Evolutionary conservation across 148 eudicot species (phyloP).

Genomic region (Silene uniflora): DNA sequence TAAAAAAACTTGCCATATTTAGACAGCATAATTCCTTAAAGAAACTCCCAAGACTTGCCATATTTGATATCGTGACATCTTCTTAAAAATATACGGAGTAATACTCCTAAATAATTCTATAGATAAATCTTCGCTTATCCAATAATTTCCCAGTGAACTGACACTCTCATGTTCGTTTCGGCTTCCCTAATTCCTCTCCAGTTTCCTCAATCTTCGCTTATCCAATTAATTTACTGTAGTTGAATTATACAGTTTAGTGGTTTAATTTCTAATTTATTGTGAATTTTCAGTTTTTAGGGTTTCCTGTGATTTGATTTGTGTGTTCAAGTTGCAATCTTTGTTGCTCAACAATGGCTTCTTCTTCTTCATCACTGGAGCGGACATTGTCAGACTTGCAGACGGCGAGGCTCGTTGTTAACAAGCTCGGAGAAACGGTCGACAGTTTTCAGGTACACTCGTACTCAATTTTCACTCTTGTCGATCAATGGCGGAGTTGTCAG

Average conservation of each 20-base stretch:
- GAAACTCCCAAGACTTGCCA: background rate
- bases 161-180: too few relatives aligned
- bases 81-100: too few relatives aligned
- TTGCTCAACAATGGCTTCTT: background rate
- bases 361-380: background rate
- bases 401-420: background rate
- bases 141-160: too few relatives aligned
- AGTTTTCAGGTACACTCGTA: constrained; percentile 13
- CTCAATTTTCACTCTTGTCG: constrained; percentile 4
- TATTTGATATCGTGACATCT: background rate
- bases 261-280: too few relatives aligned
- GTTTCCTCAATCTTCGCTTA: background rate
- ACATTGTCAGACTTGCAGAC: background rate
- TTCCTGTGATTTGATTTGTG: too few relatives aligned
- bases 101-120: too few relatives aligned
- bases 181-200: background rate
- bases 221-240: background rate
- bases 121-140: too few relatives aligned
- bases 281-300: background rate
- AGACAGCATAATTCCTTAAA: background rate
- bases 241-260: too few relatives aligned
- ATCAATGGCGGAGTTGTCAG: constrained; percentile 24
- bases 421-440: constrained; percentile 15
- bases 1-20: background rate
- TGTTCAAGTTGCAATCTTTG: background rate